Base-by-base conservation (phyloP, 2,329 filamentous ascomycete genomes). In the Domatiomyces catenatus region DNA sequence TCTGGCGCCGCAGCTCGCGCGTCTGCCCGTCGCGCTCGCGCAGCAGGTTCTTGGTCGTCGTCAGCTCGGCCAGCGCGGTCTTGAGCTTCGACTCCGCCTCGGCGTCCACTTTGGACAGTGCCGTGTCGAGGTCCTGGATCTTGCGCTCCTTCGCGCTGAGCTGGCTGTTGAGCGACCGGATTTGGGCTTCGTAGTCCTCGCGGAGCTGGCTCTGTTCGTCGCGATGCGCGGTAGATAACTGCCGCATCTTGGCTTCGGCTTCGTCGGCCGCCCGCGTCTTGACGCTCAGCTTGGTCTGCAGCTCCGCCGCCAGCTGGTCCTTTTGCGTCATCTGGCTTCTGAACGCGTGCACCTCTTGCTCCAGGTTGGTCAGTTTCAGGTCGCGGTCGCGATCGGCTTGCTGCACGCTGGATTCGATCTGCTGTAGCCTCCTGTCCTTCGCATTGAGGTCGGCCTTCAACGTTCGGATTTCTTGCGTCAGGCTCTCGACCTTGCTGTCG, bases 121-220 rank as follows among this genome's bases (percentile, higher is more conserved):
- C 92, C 32, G 75, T 74, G 65, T 98, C 90, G 6, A 96, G 73
- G 50, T 98, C 92, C 51, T 86, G 81, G 4, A 87, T 72, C 65
- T 96, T 98, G 51, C 86, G 81, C 50, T 95, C 89, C 66, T 94
- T 94, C 53, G 96, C 69, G 49, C 79, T 78, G 10, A 98, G 71
- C 59, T 96, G 90, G 59, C 89, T 96, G 59, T 90, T 83, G 3
- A 98, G 77, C 77, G 95, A 85, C 64, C 86, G 86, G 59, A 95
- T 79, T 60, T 98, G 88, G 17, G 53, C 52, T 47, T 60, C 58
- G 47, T 53, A 58, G 17, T 55, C 53, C 18, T 58, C 56, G 10
- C 52, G 52, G 3, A 52, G 50, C 39, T 56, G 50, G 48, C 51
- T 52, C 26, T 58, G 56, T 47, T 55, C 56, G 2, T 47, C 48